Conservation (phyloP, 2,329 filamentous ascomycete genomes). For the Monosporascus sp. region DNA sequence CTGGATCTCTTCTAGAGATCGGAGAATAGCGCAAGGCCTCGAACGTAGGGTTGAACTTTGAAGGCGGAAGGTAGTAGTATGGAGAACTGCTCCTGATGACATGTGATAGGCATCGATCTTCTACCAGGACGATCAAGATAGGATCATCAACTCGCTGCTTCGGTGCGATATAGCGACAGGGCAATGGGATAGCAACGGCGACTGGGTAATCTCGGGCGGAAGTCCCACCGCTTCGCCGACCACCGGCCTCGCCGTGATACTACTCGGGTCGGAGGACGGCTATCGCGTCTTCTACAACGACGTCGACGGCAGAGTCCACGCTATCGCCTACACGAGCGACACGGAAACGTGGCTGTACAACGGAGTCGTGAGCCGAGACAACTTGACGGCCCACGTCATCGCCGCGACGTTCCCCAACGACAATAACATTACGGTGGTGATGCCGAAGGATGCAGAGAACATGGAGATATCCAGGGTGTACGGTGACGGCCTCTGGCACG, state of each 20-base stretch:
- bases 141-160: constrained; percentile 27
- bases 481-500: constrained; percentile 25
- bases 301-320: constrained; percentile 23
- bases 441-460: constrained; percentile 26
- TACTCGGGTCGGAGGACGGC: constrained; percentile 27
- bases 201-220: constrained; percentile 24
- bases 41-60: neutral
- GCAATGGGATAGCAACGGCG: constrained; percentile 24
- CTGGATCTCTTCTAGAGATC: neutral
- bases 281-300: constrained; percentile 36
- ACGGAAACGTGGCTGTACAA: constrained; percentile 23
- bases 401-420: constrained; percentile 21
- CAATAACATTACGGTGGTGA: constrained; percentile 30
- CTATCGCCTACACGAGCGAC: constrained; percentile 25
- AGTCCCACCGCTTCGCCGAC: constrained; percentile 20
- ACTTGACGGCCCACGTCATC: constrained; percentile 22
- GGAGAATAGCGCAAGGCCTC: neutral
- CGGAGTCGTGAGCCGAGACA: constrained; percentile 28
- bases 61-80: neutral
- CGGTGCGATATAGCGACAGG: constrained; percentile 31
- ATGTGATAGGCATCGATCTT: constrained; percentile 30
- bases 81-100: constrained; percentile 10
- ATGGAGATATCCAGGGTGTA: constrained; percentile 26
- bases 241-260: constrained; percentile 26
- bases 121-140: constrained; percentile 24